Base-by-base conservation (phyloP, 495 filamentous ascomycete genomes). In the Lasiosphaeris hirsuta region DNA sequence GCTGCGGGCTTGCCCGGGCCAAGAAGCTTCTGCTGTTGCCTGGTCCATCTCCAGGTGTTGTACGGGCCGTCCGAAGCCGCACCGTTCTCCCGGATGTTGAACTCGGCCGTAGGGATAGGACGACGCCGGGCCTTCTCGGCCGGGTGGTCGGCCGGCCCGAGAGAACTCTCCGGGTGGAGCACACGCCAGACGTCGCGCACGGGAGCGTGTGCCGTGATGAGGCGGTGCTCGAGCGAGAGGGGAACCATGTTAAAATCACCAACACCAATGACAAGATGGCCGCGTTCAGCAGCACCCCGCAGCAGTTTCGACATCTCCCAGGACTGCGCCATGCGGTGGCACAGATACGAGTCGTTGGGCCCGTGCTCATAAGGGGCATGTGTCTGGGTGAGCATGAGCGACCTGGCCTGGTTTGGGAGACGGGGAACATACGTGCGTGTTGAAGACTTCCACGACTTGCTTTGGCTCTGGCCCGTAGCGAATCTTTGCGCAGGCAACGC, bases 241-340 rank as follows among this genome's bases (percentile, higher is more conserved):
- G 94, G 93, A 13, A 90, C 69, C 88, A 96, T 96, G 70, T 98
- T 97, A 74, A 97, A 96, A 71, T 97, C 94, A 18, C 94, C 94
- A 7, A 95, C 68, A 10, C 84, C 93, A 14, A 97, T 76, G 6
- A 90, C 90, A 7, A 96, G 75, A 69, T 94, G 89, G 1, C 92
- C 92, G 5, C 90, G 79, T 64, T 94, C 91, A 1, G 85, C 81
- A 10, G 95, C 94, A 17, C 84, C 89, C 5, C 91, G 86, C 71
- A 96, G 87, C 7, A 97, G 75, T 72, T 96, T 96, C 35, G 92
- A 81, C 46, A 97, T 91, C 72, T 97, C 90, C 94, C 94, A 98
- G n/a, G 94, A 88, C 71, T 98, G 94, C 0, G 94, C 90, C 4
- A 87, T 89, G 19, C 92, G 88, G 63, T 97, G 95, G 69, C 88